Evolutionary conservation across 108 stramenopile species (phyloP), one percentile per base, ranked within the genome.

Genomic region (Nitzschia sp.): DNA sequence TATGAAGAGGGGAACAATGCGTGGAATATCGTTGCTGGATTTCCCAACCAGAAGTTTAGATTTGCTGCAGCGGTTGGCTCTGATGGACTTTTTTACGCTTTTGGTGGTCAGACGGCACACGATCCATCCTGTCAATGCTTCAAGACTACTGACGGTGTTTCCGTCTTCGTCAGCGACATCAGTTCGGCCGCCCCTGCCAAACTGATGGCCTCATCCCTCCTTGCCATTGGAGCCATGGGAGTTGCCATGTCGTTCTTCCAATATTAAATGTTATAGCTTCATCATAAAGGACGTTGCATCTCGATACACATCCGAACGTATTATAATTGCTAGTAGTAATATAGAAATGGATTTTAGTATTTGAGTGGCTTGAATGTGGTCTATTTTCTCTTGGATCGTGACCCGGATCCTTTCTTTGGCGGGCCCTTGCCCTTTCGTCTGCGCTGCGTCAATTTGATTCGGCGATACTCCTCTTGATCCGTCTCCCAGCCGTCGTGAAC

Each of bases 331-430:
- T n/a, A n/a, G n/a, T n/a, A n/a, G n/a, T n/a, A n/a, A n/a, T n/a
- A n/a, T n/a, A n/a, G n/a, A n/a, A n/a, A n/a, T n/a, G n/a, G n/a
- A n/a, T n/a, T n/a, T n/a, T n/a, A n/a, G n/a, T n/a, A n/a, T n/a
- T n/a, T n/a, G n/a, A n/a, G n/a, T n/a, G n/a, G n/a, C n/a, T n/a
- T n/a, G n/a, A n/a, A n/a, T n/a, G n/a, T n/a, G n/a, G n/a, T n/a
- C n/a, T 75, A 48, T 42, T 74, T 68, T 34, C 79, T 77, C 64
- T 84, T 83, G n/a, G 76, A 67, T 70, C 89, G 55, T 46, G 87
- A 84, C 18, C 95, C 95, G 23, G 85, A 59, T 54, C 95, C 95
- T 72, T 96, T 96, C 74, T 92, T 90, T 2, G 95, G 95, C 56
- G 95, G 89, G 26, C 95, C 95, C 60, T 96, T 96, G 36, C 95